Conservation (phyloP, 2,329 filamentous ascomycete species). For the Beauveria varroae region DNA sequence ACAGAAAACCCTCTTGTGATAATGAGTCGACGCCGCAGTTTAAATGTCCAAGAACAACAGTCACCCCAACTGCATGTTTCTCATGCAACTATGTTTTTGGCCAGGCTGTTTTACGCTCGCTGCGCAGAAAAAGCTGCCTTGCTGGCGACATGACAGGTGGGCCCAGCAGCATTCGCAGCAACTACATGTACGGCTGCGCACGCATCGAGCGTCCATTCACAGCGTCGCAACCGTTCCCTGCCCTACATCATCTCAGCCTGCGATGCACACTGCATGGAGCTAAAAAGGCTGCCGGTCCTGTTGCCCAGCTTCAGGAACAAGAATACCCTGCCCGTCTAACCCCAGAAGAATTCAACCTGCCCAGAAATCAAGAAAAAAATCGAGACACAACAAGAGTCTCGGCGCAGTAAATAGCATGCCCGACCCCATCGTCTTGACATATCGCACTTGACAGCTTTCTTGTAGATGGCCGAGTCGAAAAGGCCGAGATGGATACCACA, state of each 20-base stretch:
- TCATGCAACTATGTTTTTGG: not conserved
- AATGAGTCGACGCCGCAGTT: not conserved
- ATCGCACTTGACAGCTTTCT: not conserved
- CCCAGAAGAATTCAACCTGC: not conserved
- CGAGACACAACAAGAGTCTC: not conserved
- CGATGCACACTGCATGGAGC: not conserved
- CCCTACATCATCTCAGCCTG: constrained; percentile 1
- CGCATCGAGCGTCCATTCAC: not conserved
- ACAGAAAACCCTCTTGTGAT: too few relatives aligned
- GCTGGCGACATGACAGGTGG: not conserved
- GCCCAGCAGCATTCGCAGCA: not conserved
- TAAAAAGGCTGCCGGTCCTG: not conserved
- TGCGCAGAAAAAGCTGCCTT: not conserved
- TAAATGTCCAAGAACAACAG: not conserved
- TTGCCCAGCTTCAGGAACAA: not conserved
- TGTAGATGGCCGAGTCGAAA: not conserved
- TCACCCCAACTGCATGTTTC: not conserved
- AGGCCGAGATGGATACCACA: not conserved
- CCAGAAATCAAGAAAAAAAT: not conserved
- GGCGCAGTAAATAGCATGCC: constrained; percentile 4
- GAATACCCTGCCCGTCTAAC: not conserved
- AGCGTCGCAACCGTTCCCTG: not conserved
- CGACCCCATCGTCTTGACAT: not conserved
- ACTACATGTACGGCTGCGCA: not conserved
- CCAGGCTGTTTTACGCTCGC: constrained; percentile 1